These are phyloP conservation scores for Globomyces sp. DNA, from an alignment of 371 early-diverging fungal species.

Conservation along the genomic window DNA sequence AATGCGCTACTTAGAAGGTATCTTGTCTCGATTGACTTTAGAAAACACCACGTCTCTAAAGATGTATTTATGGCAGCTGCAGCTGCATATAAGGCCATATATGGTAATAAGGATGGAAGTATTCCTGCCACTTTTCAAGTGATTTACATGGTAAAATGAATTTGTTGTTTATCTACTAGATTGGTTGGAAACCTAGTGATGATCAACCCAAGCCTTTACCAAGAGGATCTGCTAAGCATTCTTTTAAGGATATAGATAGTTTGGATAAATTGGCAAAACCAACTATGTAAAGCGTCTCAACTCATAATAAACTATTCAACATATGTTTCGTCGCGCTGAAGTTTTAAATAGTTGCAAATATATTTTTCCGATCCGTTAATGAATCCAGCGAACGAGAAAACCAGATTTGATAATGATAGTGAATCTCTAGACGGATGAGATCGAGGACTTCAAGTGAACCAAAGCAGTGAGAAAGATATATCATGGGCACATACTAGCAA, in stretches of 20 bases:
- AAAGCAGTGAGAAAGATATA: too few relatives aligned
- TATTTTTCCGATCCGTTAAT: background rate
- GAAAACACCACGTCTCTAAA: conserved; percentile 60
- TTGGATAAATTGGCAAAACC: background rate
- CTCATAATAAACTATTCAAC: background rate
- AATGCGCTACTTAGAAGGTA: conserved; percentile 85
- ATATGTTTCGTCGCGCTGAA: background rate
- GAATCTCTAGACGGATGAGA: too few relatives aligned
- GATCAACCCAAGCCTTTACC: conserved; percentile 57
- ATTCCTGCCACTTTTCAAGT: conserved; percentile 94
- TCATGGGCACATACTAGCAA: too few relatives aligned
- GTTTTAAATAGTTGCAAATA: background rate
- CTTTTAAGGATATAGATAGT: conserved; percentile 11
- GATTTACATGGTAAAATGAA: conserved; percentile 36
- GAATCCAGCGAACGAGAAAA: background rate
- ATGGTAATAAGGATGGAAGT: conserved; percentile 86
- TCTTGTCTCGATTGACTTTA: too few relatives aligned
- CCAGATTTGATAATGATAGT: background rate
- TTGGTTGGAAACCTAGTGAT: conserved; percentile 84
- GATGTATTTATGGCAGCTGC: conserved; percentile 85
- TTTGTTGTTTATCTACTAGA: conserved; percentile 46
- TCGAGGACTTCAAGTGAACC: too few relatives aligned
- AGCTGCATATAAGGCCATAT: conserved; percentile 84
- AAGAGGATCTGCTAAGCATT: conserved; percentile 9
- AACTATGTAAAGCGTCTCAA: background rate